A percentile compares a stretch with the other conserved stretches of the same genome.
Evolutionary conservation across 345 rosid species (phyloP).

Genomic region (Bruguiera parviflora): DNA sequence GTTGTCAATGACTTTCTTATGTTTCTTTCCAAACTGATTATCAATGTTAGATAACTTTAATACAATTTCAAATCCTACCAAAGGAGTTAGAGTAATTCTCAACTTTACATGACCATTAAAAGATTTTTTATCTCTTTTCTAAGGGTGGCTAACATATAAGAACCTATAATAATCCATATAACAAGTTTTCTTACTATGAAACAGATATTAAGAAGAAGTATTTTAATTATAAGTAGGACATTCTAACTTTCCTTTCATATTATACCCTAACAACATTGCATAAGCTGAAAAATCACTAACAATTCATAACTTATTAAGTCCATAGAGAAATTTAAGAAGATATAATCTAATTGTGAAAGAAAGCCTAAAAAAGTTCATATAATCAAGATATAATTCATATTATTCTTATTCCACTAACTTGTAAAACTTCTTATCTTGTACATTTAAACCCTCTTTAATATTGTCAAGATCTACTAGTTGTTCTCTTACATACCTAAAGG

Average conservation of each 20-base stretch:
- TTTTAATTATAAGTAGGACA: too few species aligned
- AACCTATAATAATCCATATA: too few species aligned
- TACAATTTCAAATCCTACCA: neutral
- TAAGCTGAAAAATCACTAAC: neutral
- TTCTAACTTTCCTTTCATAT: neutral
- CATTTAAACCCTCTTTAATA: neutral
- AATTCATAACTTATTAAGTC: neutral
- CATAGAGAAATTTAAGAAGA: too few species aligned
- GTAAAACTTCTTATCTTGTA: neutral
- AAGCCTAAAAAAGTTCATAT: too few species aligned
- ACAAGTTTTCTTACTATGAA: too few species aligned
- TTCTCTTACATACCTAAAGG: too few species aligned
- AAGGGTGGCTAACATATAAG: neutral
- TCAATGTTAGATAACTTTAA: neutral
- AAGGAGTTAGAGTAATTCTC: neutral
- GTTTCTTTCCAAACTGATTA: neutral
- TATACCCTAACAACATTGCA: neutral
- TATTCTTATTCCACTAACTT: too few species aligned
- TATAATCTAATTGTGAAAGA: too few species aligned
- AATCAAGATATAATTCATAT: too few species aligned
- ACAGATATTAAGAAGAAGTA: too few species aligned
- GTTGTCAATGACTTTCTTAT: neutral
- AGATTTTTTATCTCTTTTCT: neutral
- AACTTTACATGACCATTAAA: neutral
- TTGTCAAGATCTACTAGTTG: too few species aligned